Conservation (phyloP, 2,329 filamentous ascomycete species). For the Ascochyta koolunga region DNA sequence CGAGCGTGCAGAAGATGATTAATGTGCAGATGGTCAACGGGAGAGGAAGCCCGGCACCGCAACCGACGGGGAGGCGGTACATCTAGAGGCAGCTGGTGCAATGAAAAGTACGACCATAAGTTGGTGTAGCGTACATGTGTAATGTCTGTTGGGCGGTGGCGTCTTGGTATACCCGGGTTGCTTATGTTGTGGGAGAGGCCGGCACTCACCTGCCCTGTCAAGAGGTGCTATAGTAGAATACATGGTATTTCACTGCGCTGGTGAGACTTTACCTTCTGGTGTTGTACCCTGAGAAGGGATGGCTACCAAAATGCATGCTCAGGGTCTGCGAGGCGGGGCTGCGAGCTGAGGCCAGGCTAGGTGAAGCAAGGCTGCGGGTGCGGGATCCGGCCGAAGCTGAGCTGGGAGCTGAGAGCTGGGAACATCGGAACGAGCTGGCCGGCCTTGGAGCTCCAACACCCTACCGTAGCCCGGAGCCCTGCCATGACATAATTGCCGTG, state of each 20-base stretch:
- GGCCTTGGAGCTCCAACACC: constrained; percentile 11
- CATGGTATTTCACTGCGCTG: not conserved
- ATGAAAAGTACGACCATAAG: not conserved
- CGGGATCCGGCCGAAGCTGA: constrained; percentile 4
- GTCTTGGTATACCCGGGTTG: constrained; percentile 14
- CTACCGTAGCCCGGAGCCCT: constrained; percentile 5
- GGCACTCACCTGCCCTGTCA: constrained; percentile 8
- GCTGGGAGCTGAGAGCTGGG: constrained; percentile 11
- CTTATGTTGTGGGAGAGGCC: constrained; percentile 1
- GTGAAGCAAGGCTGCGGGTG: constrained; percentile 1
- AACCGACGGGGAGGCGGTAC: constrained; percentile 1
- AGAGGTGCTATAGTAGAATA: too few relatives aligned
- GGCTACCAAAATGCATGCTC: not conserved
- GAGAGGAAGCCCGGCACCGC: constrained; percentile 9
- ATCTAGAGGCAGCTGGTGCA: not conserved
- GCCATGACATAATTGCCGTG: constrained; percentile 40
- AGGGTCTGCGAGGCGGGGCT: not conserved
- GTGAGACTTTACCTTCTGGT: not conserved
- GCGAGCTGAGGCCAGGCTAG: too few relatives aligned
- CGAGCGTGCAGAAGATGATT: constrained; percentile 20
- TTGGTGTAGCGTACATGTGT: not conserved
- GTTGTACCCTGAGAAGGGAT: not conserved
- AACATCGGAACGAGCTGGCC: constrained; percentile 27
- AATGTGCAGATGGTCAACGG: constrained; percentile 22
- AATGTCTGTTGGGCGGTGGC: constrained; percentile 7